Percentiles rank a stretch among this genome's conserved stretches.
These are phyloP conservation scores for Halteria grandinella DNA, from an alignment of 73 alveolate species.

Conservation along the genomic window DNA sequence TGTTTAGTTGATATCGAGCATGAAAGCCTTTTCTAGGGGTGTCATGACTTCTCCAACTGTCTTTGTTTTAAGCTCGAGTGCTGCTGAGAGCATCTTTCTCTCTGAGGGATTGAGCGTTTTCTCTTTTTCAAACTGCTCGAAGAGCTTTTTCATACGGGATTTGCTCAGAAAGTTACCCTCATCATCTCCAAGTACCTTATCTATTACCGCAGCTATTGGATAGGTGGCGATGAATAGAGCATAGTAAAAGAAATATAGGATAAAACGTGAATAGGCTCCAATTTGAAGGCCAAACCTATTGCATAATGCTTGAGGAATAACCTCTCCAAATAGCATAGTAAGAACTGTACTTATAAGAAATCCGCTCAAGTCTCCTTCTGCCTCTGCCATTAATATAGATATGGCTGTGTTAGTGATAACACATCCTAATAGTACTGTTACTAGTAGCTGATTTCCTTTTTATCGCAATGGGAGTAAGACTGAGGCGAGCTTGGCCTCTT, in stretches of 20 bases:
- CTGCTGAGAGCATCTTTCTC: constrained; percentile 57
- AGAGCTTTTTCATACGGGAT: constrained; percentile 45
- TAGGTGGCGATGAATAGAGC: constrained; percentile 55
- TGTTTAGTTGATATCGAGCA: constrained; percentile 28
- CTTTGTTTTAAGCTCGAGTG: constrained; percentile 36
- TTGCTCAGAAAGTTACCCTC: constrained; percentile 36
- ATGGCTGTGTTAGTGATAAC: constrained; percentile 69
- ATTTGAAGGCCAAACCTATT: constrained; percentile 68
- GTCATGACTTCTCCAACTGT: constrained; percentile 44
- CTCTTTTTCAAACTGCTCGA: constrained; percentile 44
- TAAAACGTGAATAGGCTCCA: constrained; percentile 36
- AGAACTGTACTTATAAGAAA: constrained; percentile 54
- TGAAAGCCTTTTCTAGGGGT: constrained; percentile 42
- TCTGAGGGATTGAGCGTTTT: constrained; percentile 34
- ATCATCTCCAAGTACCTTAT: constrained; percentile 71
- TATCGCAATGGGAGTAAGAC: constrained; percentile 67
- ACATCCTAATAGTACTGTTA: constrained; percentile 67
- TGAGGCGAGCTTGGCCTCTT: constrained; percentile 56
- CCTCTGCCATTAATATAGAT: constrained; percentile 60
- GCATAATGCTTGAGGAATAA: constrained; percentile 76
- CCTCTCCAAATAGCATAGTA: constrained; percentile 79
- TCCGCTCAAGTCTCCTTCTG: constrained; percentile 41
- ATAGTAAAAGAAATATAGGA: constrained; percentile 27
- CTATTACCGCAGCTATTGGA: constrained; percentile 71
- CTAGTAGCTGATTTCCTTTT: constrained; percentile 68